Conservation (phyloP, 768 basidiomycete genomes). For the Boletus pseudopeckii region DNA sequence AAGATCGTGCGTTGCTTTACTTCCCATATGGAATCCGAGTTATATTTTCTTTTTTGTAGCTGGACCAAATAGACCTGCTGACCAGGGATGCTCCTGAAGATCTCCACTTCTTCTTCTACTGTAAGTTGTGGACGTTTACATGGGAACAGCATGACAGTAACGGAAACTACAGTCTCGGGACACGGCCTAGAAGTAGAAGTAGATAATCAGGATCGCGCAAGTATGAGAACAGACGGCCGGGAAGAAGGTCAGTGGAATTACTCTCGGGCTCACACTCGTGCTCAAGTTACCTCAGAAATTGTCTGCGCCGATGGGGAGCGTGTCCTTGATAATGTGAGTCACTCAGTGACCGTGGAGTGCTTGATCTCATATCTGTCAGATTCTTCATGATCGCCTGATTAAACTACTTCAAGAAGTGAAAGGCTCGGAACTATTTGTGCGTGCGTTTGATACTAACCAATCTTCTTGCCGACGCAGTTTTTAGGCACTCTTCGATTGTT, state of each 20-base stretch:
- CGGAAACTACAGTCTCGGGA: constrained; percentile 14
- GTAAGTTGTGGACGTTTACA: constrained; percentile 29
- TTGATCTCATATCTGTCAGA: constrained; percentile 7
- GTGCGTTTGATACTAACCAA: not conserved
- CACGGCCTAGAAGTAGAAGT: constrained; percentile 23
- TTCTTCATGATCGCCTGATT: constrained; percentile 22
- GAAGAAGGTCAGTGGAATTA: constrained; percentile 41
- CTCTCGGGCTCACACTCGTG: not conserved
- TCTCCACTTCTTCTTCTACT: constrained; percentile 54
- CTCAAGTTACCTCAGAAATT: constrained; percentile 15
- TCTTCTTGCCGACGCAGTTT: not conserved
- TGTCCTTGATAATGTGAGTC: constrained; percentile 23
- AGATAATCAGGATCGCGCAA: constrained; percentile 23
- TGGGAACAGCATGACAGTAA: not conserved
- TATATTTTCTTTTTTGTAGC: constrained; percentile 15
- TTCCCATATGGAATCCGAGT: not conserved
- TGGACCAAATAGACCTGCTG: constrained; percentile 41
- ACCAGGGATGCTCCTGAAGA: constrained; percentile 40
- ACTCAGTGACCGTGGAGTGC: too few relatives aligned
- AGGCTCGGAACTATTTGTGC: constrained; percentile 19
- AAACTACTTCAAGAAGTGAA: constrained; percentile 15
- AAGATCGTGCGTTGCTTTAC: constrained; percentile 40
- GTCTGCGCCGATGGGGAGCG: constrained; percentile 13
- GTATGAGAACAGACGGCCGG: constrained; percentile 41
- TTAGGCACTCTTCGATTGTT: constrained; percentile 30